Evolutionary conservation across 768 basidiomycete species (phyloP), one percentile per base, ranked within the genome.

Genomic region (Phylloporus rhodoxanthus): DNA sequence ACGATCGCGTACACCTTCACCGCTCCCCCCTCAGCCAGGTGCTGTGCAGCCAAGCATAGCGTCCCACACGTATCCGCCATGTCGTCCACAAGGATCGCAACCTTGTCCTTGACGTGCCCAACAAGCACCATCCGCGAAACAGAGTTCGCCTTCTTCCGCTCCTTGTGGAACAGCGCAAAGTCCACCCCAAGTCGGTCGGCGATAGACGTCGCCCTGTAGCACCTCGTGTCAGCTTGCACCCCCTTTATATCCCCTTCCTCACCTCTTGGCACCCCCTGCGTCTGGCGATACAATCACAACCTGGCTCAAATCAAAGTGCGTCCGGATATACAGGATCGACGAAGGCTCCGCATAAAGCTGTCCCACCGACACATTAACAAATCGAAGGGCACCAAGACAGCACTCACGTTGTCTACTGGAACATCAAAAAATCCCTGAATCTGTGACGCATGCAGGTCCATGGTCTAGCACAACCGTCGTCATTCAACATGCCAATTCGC

Each of bases 391-490:
- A 15, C 42, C 36, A 14, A 51, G 34, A 50, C 45, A 42, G 47
- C 54, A 76, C 81, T 76, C 66, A 82, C 82, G 55, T 99, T 98
- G 78, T 99, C 96, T 61, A 97, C 95, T 8, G 96, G 96, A 38
- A 98, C 94, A 69, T 98, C 95, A 69, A 99, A 99, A 75, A 99
- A 99, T 6, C 96, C 96, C 72, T 99, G 96, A 55, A 99, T 98
- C 66, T 99, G 96, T 2, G 92, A 95, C 28, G 96, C 96, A 66
- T 99, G 95, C 51, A 98, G 75, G 72, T 99, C 96, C 92, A 98
- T 96, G 8, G 95, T 98, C 91, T 94, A 25, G 33, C 49, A 33
- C 32, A 40, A 45, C 17, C 37, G 34, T 10, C 30, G 28, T 58
- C 52, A 51, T 53, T 7, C 33, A 32, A 11, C 3, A 21, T 54